phyloP scores from a whole-genome alignment of 345 rosid species.

The Eucalyptus marginata region DNA sequence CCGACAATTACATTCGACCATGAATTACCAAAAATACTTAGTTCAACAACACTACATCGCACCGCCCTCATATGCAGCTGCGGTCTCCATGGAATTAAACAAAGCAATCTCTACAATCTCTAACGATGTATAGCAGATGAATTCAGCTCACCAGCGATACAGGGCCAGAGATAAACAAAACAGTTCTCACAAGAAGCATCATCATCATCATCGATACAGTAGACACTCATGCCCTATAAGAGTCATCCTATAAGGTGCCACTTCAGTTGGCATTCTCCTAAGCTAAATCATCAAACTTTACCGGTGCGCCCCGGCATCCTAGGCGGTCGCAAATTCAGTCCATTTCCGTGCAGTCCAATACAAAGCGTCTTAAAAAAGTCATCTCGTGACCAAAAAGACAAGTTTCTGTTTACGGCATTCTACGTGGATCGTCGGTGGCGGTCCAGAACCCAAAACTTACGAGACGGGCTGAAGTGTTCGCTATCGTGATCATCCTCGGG shows the following conservation, averaged over 20 bases:
- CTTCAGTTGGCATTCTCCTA: background rate
- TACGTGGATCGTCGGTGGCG: background rate
- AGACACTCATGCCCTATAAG: background rate
- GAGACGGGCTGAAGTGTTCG: background rate
- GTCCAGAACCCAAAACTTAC: background rate
- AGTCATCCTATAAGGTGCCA: background rate
- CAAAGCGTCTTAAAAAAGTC: background rate
- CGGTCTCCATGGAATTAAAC: background rate
- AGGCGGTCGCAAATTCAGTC: background rate
- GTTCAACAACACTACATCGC: background rate
- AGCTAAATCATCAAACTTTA: background rate
- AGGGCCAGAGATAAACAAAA: background rate
- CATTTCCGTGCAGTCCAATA: background rate
- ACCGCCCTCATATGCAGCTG: background rate
- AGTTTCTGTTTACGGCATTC: background rate
- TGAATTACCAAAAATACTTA: background rate
- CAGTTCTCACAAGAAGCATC: background rate
- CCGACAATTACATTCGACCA: background rate
- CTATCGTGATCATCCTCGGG: background rate
- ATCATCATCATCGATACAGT: background rate
- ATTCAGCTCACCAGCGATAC: background rate
- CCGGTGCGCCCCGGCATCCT: background rate
- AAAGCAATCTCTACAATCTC: background rate
- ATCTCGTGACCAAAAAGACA: background rate
- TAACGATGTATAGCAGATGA: background rate